Evolutionary conservation across 345 rosid genomes (phyloP).

Genomic region (Populus alba): DNA sequence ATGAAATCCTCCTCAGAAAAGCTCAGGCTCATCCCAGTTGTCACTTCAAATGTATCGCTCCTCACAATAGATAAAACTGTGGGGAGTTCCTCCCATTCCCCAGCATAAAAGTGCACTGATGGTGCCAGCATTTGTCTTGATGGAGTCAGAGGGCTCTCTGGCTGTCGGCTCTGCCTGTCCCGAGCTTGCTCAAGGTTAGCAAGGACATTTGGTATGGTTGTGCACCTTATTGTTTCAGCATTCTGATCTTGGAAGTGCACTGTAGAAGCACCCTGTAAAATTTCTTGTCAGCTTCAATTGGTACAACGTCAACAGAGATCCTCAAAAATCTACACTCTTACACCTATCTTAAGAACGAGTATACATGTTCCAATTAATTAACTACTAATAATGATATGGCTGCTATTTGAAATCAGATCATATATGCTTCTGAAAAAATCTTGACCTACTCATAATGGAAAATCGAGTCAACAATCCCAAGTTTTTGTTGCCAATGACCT

Average conservation of each 20-base stretch:
- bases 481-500: background rate
- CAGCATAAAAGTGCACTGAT: conserved; percentile 81
- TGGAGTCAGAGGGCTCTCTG: conserved; percentile 81
- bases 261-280: conserved; percentile 69
- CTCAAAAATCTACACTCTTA: background rate
- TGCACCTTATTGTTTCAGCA: conserved; percentile 82
- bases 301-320: background rate
- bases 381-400: background rate
- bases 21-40: conserved; percentile 62
- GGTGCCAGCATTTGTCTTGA: conserved; percentile 79
- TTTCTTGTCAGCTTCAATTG: background rate
- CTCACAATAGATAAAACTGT: conserved; percentile 72
- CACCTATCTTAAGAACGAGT: background rate
- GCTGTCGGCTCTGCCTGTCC: conserved; percentile 82
- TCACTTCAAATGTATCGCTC: conserved; percentile 56
- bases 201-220: conserved; percentile 90
- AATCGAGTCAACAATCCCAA: background rate
- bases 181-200: conserved; percentile 93
- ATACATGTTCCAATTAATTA: background rate
- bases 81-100: conserved; percentile 95
- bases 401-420: background rate
- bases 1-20: conserved; percentile 93
- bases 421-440: background rate
- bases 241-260: conserved; percentile 88
- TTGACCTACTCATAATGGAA: background rate